Base-by-base conservation (phyloP, 2,329 filamentous ascomycete genomes). In the Pseudogymnoascus sp. region DNA sequence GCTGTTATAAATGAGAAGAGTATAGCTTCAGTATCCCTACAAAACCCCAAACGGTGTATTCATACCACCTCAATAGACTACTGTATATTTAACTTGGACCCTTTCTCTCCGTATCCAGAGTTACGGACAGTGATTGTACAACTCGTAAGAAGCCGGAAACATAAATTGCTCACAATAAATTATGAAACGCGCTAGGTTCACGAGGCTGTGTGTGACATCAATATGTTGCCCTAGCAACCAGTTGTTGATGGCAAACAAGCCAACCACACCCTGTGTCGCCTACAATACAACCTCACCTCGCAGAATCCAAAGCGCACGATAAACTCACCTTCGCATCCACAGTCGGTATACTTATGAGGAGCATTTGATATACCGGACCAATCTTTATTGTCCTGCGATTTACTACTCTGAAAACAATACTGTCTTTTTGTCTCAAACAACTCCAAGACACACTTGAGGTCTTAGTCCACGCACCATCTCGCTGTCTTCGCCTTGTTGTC, bases 231-330 rank as follows among this genome's bases (percentile, higher is more conserved):
- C 17, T 35, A 33, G 48, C 48, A 55, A 55, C 48, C 29, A 33
- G 25, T 55, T 55, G 48, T 55, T 55, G 48, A 55, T 55, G 29
- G 48, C 48, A 55, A 55, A 55, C 48, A 55, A 55, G 48, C 48
- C 48, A 55, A 55, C 48, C 48, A 35, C 48, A 35, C 48, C 48
- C 17, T 33, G 29, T 29, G 48, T 55, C 48, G 48, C 48, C 48
- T 55, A 55, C 48, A 55, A 55, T 55, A 55, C 48, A 55, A 55
- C 48, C 48, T 55, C 48, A 55, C 48, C 48, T 55, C 48, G 48
- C 48, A 55, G 48, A 55, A 55, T 33, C 15, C 9, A 55, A 55
- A 33, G 48, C 48, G 15, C 29, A 55, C 48, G 48, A 55, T 55
- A 33, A 35, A 55, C 48, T 55, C 48, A 55, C 29, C n/a, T 17